Conservation (phyloP, 2,329 filamentous ascomycete genomes). For the Geosmithia morbida region DNA sequence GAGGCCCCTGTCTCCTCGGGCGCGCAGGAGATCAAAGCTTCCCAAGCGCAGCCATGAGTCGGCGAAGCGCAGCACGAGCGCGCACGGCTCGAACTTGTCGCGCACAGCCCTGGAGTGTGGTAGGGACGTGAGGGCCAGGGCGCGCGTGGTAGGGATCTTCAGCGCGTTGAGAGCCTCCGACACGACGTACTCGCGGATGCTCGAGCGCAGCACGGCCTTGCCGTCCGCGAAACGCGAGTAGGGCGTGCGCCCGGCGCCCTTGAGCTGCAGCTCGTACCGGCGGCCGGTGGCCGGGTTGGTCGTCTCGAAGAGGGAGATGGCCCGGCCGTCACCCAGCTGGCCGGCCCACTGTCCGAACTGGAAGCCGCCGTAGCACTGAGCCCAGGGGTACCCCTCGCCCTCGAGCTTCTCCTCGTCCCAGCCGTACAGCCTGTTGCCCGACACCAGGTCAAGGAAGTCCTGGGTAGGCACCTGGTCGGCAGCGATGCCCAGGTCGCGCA, state of each 20-base stretch:
- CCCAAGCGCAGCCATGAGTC: slow-evolving; percentile 85
- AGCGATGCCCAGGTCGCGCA: slow-evolving; percentile 68
- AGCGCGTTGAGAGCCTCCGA: slow-evolving; percentile 81
- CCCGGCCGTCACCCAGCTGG: slow-evolving; percentile 86
- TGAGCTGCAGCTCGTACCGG: slow-evolving; percentile 84
- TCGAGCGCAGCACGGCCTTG: slow-evolving; percentile 81
- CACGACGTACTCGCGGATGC: slow-evolving; percentile 87
- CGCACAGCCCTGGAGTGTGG: slow-evolving; percentile 60
- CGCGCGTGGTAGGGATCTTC: slow-evolving; percentile 72
- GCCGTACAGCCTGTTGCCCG: slow-evolving; percentile 72
- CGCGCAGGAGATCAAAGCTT: slow-evolving; percentile 87
- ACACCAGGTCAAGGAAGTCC: slow-evolving; percentile 63
- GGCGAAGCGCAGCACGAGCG: slow-evolving; percentile 84
- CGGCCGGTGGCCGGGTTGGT: slow-evolving; percentile 58
- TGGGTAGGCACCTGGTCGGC: slow-evolving; percentile 52
- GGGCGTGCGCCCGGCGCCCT: slow-evolving; percentile 84
- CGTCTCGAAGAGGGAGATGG: slow-evolving; percentile 86
- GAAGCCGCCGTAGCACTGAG: slow-evolving; percentile 88
- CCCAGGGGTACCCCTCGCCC: slow-evolving; percentile 78
- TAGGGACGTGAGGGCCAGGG: slow-evolving; percentile 65
- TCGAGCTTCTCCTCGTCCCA: slow-evolving; percentile 52
- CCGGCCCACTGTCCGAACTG: slow-evolving; percentile 83
- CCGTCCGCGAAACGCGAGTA: slow-evolving; percentile 96
- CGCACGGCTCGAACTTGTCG: slow-evolving; percentile 75
- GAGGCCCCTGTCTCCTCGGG: slow-evolving; percentile 62